These are phyloP conservation scores for Ophiocordyceps camponoti-leonardi DNA, from an alignment of 2,329 filamentous ascomycete species.

Conservation along the genomic window DNA sequence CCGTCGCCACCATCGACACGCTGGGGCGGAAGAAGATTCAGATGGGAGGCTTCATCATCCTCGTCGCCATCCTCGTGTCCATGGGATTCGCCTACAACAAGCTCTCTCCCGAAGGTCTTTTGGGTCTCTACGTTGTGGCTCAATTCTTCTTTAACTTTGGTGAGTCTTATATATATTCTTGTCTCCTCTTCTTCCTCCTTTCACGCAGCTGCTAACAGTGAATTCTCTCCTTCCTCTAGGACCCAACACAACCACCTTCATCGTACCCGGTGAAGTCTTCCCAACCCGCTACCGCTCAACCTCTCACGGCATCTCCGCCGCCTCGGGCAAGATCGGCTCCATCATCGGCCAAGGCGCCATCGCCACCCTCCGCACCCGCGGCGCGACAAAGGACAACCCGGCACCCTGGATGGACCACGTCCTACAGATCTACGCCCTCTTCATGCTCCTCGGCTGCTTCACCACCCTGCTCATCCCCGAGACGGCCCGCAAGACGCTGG, in stretches of 20 bases:
- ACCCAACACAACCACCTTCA: conserved; percentile 39
- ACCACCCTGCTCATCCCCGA: conserved; percentile 56
- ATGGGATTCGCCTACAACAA: conserved; percentile 46
- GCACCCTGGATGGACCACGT: conserved; percentile 62
- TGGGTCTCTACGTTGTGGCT: conserved; percentile 37
- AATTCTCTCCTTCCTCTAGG: conserved; percentile 9
- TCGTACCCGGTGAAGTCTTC: conserved; percentile 39
- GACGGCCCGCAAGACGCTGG: conserved; percentile 58
- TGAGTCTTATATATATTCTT: conserved; percentile 2
- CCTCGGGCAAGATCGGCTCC: conserved; percentile 36
- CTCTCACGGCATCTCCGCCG: conserved; percentile 39
- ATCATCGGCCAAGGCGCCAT: conserved; percentile 42
- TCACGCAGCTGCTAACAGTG: not conserved
- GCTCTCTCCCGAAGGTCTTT: conserved; percentile 31
- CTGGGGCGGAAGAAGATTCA: conserved; percentile 66
- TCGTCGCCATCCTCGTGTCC: conserved; percentile 42
- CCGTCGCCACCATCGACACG: conserved; percentile 56
- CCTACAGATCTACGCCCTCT: conserved; percentile 56
- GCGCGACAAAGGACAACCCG: conserved; percentile 18
- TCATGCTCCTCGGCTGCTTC: conserved; percentile 58
- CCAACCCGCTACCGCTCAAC: conserved; percentile 39
- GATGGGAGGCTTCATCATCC: conserved; percentile 41
- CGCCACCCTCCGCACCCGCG: conserved; percentile 30
- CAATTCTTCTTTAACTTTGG: conserved; percentile 44
- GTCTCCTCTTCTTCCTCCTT: no score